These are phyloP conservation scores for Solanum chacoense DNA, from an alignment of 305 asterid species.

Conservation along the genomic window DNA sequence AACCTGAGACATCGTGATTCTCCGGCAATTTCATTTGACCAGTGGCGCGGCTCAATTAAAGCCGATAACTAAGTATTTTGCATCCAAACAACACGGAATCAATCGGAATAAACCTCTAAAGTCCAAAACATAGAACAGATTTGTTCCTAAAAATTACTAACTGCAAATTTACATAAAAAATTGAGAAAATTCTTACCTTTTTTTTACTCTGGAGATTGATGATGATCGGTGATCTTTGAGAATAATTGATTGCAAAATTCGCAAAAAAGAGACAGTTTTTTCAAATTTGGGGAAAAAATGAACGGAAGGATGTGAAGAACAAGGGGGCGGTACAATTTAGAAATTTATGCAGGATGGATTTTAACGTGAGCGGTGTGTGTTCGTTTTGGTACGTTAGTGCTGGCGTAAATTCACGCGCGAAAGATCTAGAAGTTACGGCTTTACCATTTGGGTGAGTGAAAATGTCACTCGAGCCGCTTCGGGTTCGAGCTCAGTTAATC, in stretches of 20 bases:
- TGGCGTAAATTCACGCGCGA: not conserved
- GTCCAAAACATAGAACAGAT: not conserved
- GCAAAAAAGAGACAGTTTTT: not conserved
- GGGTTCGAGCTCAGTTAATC: accelerated
- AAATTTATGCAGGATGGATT: not conserved
- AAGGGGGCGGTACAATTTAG: not conserved
- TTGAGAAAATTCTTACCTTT: not conserved
- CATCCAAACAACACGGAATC: not conserved
- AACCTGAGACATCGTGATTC: not conserved
- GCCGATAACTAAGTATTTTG: not conserved
- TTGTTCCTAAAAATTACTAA: not conserved
- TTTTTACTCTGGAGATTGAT: not conserved
- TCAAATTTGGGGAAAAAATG: not conserved
- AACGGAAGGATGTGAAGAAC: not conserved
- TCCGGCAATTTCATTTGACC: not conserved
- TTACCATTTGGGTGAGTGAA: not conserved
- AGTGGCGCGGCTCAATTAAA: not conserved
- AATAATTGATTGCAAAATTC: not conserved
- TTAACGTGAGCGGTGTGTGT: not conserved
- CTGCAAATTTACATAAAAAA: not conserved
- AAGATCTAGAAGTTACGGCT: not conserved
- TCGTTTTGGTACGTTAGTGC: not conserved
- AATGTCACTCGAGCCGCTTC: not conserved
- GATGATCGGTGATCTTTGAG: not conserved
- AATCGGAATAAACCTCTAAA: not conserved